Base-by-base conservation (phyloP, 2,329 filamentous ascomycete genomes). In the Westerdykella sp. region DNA sequence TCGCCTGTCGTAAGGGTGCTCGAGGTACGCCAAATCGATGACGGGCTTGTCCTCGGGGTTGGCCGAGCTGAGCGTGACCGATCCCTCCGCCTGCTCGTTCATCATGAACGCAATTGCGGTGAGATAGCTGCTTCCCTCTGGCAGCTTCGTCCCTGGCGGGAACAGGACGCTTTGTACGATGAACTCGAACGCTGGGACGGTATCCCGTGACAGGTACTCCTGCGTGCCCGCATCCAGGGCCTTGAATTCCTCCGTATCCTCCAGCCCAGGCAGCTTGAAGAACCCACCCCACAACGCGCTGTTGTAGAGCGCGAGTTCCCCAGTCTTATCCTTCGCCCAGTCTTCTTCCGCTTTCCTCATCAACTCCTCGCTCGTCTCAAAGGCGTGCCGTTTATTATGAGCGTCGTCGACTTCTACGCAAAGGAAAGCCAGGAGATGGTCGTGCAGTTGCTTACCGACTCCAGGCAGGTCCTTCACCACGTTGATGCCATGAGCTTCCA, bases 141-240 rank as follows among this genome's bases (percentile, higher is more conserved):
- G 40, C 10, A 65, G 30, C 18, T 53, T 34, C 5, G 53, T 47
- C 2, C 57, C 58, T 0, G 59, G 60, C 4, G 60, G 62, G 49
- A 55, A 56, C 9, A 57, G 48, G 0, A 54, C 22, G 9, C 37
- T 41, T 34, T 56, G 53, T 28, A 46, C 72, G 7, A 73, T 43
- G 13, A 82, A 57, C 50, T 84, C 80, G 49, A 72, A 81, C 38
- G 76, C 71, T 0, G 81, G 80, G 2, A 83, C 69, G 0, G 74
- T 78, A 12, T 71, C 66, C 15, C 67, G 67, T 35, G 55, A 57
- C 1, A 83, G 56, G 46, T 70, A 74, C 0, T 62, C 56, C 50
- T 75, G 70, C 9, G 71, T 65, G 0, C 65, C 43, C 0, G 49
- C 42, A 0, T 76, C 71, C 0, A 84, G 65, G 1, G 60, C 69